These are phyloP conservation scores for Lithocarpus polystachyus DNA, from an alignment of 306 rosid genomes.

Conservation along the genomic window DNA sequence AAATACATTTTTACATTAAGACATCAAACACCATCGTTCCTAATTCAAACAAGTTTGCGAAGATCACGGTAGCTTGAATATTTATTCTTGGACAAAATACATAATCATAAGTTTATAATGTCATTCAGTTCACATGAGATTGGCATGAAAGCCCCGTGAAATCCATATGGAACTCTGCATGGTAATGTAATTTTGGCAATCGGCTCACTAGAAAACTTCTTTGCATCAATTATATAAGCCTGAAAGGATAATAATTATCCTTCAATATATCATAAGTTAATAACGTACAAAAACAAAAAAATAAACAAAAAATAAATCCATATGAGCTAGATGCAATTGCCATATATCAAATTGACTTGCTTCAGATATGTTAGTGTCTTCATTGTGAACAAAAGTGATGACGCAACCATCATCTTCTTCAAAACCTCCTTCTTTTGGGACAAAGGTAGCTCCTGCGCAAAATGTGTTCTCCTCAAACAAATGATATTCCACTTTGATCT, in stretches of 20 bases:
- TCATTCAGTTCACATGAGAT: background rate
- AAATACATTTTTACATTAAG: no score
- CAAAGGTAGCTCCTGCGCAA: constrained; percentile 68
- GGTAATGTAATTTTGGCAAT: constrained; percentile 55
- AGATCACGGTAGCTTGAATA: no score
- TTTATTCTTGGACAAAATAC: no score
- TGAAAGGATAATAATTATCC: background rate
- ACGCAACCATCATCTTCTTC: constrained; percentile 88
- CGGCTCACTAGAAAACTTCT: constrained; percentile 39
- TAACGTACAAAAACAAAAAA: background rate
- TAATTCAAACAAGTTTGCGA: no score
- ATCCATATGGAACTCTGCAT: constrained; percentile 66
- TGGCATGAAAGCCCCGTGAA: constrained; percentile 41
- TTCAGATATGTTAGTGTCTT: constrained; percentile 44
- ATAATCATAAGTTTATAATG: background rate
- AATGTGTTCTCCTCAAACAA: constrained; percentile 56
- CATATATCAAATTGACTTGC: constrained; percentile 6
- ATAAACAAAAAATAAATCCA: background rate
- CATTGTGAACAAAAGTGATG: constrained; percentile 72
- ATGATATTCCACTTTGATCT: constrained; percentile 48
- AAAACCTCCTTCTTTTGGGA: constrained; percentile 32
- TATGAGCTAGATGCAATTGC: background rate
- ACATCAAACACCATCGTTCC: no score
- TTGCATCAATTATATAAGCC: constrained; percentile 58
- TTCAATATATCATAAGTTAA: no score